phyloP scores from a whole-genome alignment of 1,284 basidiomycete species.

The Mixia osmundae region DNA sequence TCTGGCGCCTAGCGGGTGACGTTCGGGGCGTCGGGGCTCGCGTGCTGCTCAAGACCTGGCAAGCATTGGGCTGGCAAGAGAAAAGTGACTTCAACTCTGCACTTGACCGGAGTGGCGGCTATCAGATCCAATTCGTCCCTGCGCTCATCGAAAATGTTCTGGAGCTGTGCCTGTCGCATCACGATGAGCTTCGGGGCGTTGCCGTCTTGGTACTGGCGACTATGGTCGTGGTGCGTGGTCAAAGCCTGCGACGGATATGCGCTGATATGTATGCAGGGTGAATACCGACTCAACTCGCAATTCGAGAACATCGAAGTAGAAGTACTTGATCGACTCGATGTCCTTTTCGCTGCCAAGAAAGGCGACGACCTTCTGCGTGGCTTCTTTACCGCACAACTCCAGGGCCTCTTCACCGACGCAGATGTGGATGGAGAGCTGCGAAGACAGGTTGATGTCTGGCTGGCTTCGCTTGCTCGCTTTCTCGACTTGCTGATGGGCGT shows the following conservation, averaged over 20 bases:
- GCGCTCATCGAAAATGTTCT: conserved; percentile 76
- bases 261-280: not conserved
- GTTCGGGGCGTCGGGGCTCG: conserved; percentile 73
- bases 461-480: conserved; percentile 79
- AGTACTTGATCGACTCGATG: conserved; percentile 79
- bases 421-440: conserved; percentile 56
- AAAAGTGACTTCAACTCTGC: conserved; percentile 17
- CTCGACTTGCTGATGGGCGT: conserved; percentile 76
- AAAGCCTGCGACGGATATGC: conserved; percentile 35
- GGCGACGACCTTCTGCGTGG: conserved; percentile 51
- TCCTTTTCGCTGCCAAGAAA: conserved; percentile 66
- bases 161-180: conserved; percentile 77
- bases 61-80: conserved; percentile 56
- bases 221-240: conserved; percentile 93
- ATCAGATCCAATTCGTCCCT: conserved; percentile 50
- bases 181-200: conserved; percentile 69
- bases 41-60: conserved; percentile 67
- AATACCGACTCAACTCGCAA: not conserved
- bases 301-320: conserved; percentile 47
- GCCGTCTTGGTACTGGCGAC: conserved; percentile 71
- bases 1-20: conserved; percentile 88
- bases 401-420: conserved; percentile 55
- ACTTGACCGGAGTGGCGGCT: conserved; percentile 21
- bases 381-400: conserved; percentile 82
- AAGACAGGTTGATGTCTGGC: conserved; percentile 51